Base-by-base conservation (phyloP, 2,329 filamentous ascomycete genomes). In the Talaromyces sp. region DNA sequence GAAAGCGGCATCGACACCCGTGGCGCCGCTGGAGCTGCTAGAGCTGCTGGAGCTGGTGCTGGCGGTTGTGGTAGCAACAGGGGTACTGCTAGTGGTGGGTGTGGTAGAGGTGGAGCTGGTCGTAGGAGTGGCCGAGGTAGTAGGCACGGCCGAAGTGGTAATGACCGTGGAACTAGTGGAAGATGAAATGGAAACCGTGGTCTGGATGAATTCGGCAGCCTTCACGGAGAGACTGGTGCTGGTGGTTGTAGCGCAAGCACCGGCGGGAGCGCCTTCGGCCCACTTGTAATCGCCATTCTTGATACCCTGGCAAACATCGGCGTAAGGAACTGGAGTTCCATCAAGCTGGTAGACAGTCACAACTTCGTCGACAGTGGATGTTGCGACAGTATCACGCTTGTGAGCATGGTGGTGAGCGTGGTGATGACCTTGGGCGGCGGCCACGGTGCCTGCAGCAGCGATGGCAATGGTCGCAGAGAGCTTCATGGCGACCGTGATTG, bases 301-400 rank as follows among this genome's bases (percentile, higher is more conserved):
- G 70, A 98, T 84, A 68, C 92, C 92, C 63, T 85, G 75, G 79
- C 89, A 84, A 62, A 92, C 92, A 66, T 92, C 85, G 0, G 84
- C 78, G 27, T 68, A 62, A 62, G 82, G 81, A 70, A 96, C 84
- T 39, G 80, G 68, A 72, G 87, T 71, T 67, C 88, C 89, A 67
- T 90, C 86, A 62, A 93, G 81, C 74, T 89, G 84, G 79, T 93
- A 97, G 64, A 89, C 84, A 64, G 88, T 86, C 70, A 88, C 85
- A 60, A 87, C 88, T 37, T 88, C 84, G 48, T 84, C 86, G 47
- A 84, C 81, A 60, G 88, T 83, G 63, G 84, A 83, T 62, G 86
- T 84, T 11, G 64, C 64, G 62, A 82, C 78, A 22, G 81, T 79
- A 41, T 79, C 73, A 68, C 79, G 80, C 60, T 68, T 69, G 63